phyloP scores from a whole-genome alignment of 257 asterid genomes.

The Scutellaria baicalensis region DNA sequence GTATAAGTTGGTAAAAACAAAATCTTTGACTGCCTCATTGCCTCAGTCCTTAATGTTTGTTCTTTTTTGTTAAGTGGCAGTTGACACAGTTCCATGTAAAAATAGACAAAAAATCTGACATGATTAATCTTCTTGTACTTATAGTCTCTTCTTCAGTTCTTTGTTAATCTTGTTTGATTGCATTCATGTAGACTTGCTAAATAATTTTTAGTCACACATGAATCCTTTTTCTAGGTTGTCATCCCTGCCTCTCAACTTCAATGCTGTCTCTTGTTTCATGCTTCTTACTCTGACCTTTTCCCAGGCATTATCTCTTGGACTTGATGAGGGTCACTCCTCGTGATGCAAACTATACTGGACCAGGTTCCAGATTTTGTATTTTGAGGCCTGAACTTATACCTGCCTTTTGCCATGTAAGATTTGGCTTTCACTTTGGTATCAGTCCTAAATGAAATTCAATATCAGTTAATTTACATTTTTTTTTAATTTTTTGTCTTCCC shows the following conservation, averaged over 20 bases:
- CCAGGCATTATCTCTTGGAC: conserved; percentile 90
- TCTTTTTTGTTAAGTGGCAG: background rate
- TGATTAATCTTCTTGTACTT: background rate
- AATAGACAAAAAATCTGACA: background rate
- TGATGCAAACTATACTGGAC: conserved; percentile 75
- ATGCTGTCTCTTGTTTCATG: conserved; percentile 1
- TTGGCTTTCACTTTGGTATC: background rate
- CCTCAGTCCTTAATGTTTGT: background rate
- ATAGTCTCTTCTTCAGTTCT: background rate
- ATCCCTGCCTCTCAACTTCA: background rate
- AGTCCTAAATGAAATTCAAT: background rate
- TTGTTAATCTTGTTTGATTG: background rate
- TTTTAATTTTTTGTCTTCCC: background rate
- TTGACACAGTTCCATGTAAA: background rate
- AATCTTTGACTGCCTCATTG: background rate
- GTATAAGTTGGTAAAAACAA: background rate
- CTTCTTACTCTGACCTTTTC: background rate
- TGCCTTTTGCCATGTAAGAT: conserved; percentile 71
- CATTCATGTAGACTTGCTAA: background rate
- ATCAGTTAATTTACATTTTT: background rate
- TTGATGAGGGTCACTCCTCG: conserved; percentile 98
- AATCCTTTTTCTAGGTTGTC: background rate
- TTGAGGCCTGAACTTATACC: conserved; percentile 85
- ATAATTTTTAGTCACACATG: background rate
- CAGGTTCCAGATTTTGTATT: conserved; percentile 83